phyloP scores from a whole-genome alignment of 306 rosid species.

The Corylus americana region DNA sequence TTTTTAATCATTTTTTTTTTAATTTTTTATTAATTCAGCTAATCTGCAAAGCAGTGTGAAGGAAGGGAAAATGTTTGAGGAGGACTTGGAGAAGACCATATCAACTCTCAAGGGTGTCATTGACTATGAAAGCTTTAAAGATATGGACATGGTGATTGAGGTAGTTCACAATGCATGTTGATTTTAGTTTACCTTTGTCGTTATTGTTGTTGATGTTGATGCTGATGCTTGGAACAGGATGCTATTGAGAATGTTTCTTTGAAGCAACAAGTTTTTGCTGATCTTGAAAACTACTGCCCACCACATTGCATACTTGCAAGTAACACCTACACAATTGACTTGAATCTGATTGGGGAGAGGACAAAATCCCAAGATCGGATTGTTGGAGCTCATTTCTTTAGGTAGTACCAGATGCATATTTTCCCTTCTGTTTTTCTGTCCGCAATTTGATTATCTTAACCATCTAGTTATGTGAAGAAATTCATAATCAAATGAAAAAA shows the following conservation, averaged over 20 bases:
- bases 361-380: conserved; percentile 79
- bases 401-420: conserved; percentile 43
- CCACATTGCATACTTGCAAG: conserved; percentile 90
- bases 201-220: conserved; percentile 1
- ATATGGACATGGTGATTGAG: conserved; percentile 98
- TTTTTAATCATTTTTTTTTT: not conserved
- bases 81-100: conserved; percentile 54
- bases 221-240: conserved; percentile 66
- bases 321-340: conserved; percentile 94
- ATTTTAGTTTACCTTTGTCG: conserved; percentile 3
- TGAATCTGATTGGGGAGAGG: conserved; percentile 82
- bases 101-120: conserved; percentile 77
- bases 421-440: not conserved
- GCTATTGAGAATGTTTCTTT: conserved; percentile 80
- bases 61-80: conserved; percentile 81
- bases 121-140: conserved; percentile 75
- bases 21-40: conserved; percentile 48
- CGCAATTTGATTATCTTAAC: conserved; percentile 2
- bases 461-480: conserved; percentile 1
- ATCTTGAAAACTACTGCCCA: conserved; percentile 88
- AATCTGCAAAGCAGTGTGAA: conserved; percentile 82
- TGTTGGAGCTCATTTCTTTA: conserved; percentile 92
- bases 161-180: conserved; percentile 34
- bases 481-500: too few species aligned
- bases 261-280: conserved; percentile 91